Base-by-base conservation (phyloP, 768 basidiomycete genomes). In the Lactarius hatsudake region DNA sequence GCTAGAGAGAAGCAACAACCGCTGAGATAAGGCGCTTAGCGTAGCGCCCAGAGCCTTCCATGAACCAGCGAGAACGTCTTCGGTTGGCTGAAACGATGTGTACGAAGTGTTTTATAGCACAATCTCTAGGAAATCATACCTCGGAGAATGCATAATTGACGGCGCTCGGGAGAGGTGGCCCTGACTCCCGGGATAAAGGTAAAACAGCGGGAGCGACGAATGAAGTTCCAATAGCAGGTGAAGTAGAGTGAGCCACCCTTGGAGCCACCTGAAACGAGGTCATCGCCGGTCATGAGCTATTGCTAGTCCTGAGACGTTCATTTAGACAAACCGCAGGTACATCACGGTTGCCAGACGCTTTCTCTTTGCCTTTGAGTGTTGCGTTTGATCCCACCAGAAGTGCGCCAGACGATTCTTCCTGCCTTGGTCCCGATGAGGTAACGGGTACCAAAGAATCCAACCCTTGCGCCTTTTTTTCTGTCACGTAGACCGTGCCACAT, bases 401-500 rank as follows among this genome's bases (percentile, higher is more conserved):
- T 3, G 23, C n/a, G 36, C 54, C 13, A 23, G 59, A 61, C 6
- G 58, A 17, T 9, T 59, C 61, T 43, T 66, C 45, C 20, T 53
- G 59, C n/a, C 36, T 61, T 57, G 60, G 40, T 26, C 12, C 56
- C 20, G 61, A 40, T 20, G 43, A 38, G n/a, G 45, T 60, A 30
- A 61, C 18, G 43, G 59, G 68, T 18, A 65, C 59, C 43, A 66
- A 51, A 9, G 57, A 26, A 45, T 38, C 48, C 36, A 66, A 48
- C 18, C 65, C 68, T 59, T 66, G 59, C 30, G 53, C 34, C 28
- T 34, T 63, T 48, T 12, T 63, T 42, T 69, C 62, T 43, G 69
- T 63, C 15, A 65, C 58, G 38, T 71, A 71, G 59, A 64, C 61
- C 42, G 55, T 70, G 10, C 69, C 69, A 26, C 71, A 71, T 10